Conservation (phyloP, 129 eudicot species). For the Mikania micrantha region DNA sequence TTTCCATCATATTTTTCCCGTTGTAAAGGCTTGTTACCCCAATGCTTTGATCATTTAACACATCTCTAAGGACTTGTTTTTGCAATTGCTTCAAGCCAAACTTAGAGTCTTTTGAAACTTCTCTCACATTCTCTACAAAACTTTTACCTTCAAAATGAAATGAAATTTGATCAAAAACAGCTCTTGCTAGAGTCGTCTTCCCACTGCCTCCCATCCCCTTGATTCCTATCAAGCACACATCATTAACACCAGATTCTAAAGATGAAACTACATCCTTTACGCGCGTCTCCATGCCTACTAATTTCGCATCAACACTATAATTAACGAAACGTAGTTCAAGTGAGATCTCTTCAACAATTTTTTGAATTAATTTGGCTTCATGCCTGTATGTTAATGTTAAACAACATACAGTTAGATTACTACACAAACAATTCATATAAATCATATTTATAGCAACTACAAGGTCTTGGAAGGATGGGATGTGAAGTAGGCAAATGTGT, state of each 20-base stretch:
- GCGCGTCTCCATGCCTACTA: constrained; percentile 3
- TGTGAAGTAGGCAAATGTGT: too few relatives aligned
- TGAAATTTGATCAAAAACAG: neutral
- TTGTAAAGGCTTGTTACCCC: neutral
- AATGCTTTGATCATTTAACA: neutral
- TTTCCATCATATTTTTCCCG: neutral
- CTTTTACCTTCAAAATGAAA: neutral
- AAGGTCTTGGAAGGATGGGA: too few relatives aligned
- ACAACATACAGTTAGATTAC: neutral
- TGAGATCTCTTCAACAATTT: too few relatives aligned
- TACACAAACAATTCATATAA: neutral
- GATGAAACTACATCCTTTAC: neutral
- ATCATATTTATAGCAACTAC: neutral
- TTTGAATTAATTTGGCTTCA: too few relatives aligned
- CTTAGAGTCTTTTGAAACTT: neutral
- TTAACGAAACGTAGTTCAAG: neutral
- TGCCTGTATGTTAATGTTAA: too few relatives aligned
- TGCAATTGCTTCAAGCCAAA: neutral
- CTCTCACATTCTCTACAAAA: too few relatives aligned
- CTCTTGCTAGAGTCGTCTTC: neutral
- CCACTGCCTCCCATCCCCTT: constrained; percentile 8
- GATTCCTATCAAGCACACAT: neutral
- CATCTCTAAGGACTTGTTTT: neutral
- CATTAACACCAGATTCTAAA: neutral
- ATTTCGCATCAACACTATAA: neutral